Conservation (phyloP, 768 basidiomycete species). For the Calocybe cyanea region DNA sequence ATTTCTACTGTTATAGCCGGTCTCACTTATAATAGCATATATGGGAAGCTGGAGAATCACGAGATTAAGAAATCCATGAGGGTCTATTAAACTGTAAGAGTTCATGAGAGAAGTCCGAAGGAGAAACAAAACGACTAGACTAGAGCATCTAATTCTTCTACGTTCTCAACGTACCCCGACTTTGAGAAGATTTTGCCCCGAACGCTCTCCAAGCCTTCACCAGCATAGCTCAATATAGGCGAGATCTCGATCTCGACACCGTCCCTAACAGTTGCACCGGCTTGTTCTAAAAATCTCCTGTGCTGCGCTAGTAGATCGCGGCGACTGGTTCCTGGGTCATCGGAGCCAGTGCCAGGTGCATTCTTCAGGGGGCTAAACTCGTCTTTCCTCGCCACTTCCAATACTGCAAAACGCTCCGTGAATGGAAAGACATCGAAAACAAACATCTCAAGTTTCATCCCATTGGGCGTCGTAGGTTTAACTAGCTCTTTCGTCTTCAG, state of each 20-base stretch:
- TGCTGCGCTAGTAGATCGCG: conserved; percentile 89
- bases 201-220: conserved; percentile 80
- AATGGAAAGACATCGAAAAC: conserved; percentile 99
- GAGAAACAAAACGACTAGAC: conserved; percentile 10
- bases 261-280: conserved; percentile 70
- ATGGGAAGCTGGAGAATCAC: conserved; percentile 4
- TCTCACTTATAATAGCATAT: background rate
- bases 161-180: conserved; percentile 61
- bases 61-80: conserved; percentile 14
- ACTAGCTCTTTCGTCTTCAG: conserved; percentile 59
- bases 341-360: conserved; percentile 86
- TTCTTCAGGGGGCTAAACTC: conserved; percentile 99
- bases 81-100: conserved; percentile 12
- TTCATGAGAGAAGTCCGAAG: conserved; percentile 8
- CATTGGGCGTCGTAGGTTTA: conserved; percentile 90
- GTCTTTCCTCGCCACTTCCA: conserved; percentile 84
- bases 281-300: conserved; percentile 71
- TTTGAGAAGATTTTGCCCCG: conserved; percentile 76
- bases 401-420: conserved; percentile 75
- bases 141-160: conserved; percentile 73
- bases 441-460: conserved; percentile 99
- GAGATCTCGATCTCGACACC: conserved; percentile 88
- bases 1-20: background rate
- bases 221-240: conserved; percentile 84
- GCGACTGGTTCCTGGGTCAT: conserved; percentile 88